Evolutionary conservation across 352 stramenopile species (phyloP).

Genomic region (Thraustochytrium sp.): DNA sequence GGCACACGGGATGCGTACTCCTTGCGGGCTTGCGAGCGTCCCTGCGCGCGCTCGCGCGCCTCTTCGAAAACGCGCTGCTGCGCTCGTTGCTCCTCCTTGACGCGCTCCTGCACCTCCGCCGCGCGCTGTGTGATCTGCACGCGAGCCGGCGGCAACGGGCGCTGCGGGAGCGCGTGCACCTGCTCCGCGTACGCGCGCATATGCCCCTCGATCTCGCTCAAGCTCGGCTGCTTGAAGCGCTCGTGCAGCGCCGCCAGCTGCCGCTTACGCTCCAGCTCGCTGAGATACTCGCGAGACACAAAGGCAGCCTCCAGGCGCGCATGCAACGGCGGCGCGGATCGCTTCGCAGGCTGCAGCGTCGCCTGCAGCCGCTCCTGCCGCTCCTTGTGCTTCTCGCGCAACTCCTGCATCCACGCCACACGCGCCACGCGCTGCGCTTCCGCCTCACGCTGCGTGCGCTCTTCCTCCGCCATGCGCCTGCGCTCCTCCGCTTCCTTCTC

Average conservation of each 20-base stretch:
- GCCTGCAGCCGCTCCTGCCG: neutral
- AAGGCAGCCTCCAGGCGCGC: neutral
- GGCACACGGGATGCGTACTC: neutral
- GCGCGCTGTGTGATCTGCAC: neutral
- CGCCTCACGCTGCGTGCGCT: neutral
- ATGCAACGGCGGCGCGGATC: neutral
- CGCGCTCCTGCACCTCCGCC: neutral
- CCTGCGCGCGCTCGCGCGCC: neutral
- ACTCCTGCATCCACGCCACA: neutral
- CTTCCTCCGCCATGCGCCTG: neutral
- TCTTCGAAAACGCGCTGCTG: neutral
- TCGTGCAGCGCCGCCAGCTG: neutral
- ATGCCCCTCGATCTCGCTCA: neutral
- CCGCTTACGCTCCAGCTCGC: neutral
- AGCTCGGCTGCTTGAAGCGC: neutral
- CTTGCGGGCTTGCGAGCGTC: neutral
- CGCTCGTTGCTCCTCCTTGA: neutral
- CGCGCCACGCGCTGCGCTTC: neutral
- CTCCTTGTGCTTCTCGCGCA: neutral
- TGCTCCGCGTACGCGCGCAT: neutral
- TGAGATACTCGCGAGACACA: neutral
- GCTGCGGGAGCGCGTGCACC: neutral
- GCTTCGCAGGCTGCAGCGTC: neutral
- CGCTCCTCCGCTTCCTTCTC: neutral
- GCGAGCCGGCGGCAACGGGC: neutral